Percentiles rank a stretch among this genome's conserved stretches.
Evolutionary conservation across 2,329 filamentous ascomycete species (phyloP).

Genomic region (Metarhizium guizhouense): DNA sequence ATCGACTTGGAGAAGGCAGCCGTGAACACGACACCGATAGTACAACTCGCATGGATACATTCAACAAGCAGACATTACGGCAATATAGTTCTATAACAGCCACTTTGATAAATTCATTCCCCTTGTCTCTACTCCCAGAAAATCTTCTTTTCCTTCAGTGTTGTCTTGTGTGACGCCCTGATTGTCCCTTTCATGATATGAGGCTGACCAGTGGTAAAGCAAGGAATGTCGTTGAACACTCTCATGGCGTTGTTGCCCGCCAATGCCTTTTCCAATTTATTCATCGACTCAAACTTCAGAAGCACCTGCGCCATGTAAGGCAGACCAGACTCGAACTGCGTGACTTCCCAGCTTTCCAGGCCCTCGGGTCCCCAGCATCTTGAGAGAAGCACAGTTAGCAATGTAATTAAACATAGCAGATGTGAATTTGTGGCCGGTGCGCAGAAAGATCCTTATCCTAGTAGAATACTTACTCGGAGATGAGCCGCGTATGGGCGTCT

Average conservation of each 20-base stretch:
- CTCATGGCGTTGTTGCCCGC: background rate
- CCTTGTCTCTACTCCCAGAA: background rate
- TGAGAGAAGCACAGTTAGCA: background rate
- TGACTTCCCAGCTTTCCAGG: background rate
- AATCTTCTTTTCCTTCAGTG: slow-evolving; percentile 2
- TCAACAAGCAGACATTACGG: too few relatives aligned
- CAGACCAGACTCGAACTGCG: background rate
- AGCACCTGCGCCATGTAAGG: background rate
- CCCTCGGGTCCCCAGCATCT: background rate
- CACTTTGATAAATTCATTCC: too few relatives aligned
- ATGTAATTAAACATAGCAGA: too few relatives aligned
- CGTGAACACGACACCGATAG: too few relatives aligned
- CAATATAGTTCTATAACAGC: too few relatives aligned
- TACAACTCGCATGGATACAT: too few relatives aligned
- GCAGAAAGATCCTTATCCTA: too few relatives aligned
- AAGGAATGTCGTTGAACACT: background rate
- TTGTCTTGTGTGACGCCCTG: background rate
- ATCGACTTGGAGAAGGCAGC: too few relatives aligned
- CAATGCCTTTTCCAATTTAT: background rate
- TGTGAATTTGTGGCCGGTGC: too few relatives aligned
- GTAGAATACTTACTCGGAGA: background rate
- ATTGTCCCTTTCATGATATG: background rate
- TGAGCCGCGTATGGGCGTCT: background rate
- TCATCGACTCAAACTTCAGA: background rate
- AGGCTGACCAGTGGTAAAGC: background rate